These are phyloP conservation scores for Rhododendron vialii DNA, from an alignment of 148 eudicot species.

Conservation along the genomic window DNA sequence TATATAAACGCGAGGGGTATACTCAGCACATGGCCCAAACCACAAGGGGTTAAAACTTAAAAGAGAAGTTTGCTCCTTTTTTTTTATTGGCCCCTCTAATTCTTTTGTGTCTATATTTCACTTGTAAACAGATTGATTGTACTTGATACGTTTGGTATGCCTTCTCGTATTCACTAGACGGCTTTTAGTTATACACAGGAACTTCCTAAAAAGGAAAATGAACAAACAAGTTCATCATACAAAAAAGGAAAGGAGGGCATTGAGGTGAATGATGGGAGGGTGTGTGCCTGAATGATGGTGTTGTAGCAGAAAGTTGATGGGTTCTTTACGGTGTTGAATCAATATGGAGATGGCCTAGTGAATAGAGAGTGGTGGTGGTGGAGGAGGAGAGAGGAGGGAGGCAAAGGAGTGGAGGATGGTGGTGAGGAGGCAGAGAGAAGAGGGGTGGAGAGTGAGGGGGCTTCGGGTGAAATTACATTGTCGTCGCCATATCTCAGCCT, in stretches of 20 bases:
- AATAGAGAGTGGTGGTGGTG: background rate
- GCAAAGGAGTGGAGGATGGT: background rate
- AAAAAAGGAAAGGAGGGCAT: background rate
- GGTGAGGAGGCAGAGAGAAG: background rate
- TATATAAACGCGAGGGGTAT: background rate
- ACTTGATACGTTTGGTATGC: background rate
- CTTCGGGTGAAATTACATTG: background rate
- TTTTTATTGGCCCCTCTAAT: background rate
- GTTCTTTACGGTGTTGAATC: background rate
- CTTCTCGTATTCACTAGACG: background rate
- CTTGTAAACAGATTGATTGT: background rate
- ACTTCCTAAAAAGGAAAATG: background rate
- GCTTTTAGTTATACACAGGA: background rate
- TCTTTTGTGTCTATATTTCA: background rate
- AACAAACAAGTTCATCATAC: background rate
- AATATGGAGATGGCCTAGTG: background rate
- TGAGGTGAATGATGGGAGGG: background rate
- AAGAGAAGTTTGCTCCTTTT: background rate
- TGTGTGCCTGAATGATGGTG: background rate
- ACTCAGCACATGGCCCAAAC: background rate
- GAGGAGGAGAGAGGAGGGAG: background rate
- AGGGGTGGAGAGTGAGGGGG: background rate
- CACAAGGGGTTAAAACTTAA: background rate
- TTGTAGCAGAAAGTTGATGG: background rate
- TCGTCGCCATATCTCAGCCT: background rate